Evolutionary conservation across 495 filamentous ascomycete species (phyloP), one percentile per base, ranked within the genome.

Genomic region (Xylaria nigripes): DNA sequence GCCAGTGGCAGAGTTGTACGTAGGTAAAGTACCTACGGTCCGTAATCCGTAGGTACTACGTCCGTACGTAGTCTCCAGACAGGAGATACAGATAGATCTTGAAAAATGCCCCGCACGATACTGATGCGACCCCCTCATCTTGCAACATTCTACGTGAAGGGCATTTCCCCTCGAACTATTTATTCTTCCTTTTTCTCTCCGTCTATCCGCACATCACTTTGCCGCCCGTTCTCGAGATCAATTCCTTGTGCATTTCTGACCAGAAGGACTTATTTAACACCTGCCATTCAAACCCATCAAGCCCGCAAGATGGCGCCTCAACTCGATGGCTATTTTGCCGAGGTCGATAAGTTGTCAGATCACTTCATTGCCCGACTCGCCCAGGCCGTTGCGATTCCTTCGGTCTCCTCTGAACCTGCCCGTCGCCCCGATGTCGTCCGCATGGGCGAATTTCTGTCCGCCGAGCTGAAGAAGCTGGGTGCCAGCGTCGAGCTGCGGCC

Each of bases 311-410:
- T 94, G 89, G 87, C 88, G 22, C 88, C 88, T 30, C 80, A 88
- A 69, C 77, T 95, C 52, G 85, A 92, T 64, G 77, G 80, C 54
- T 95, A 85, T 70, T 94, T 92, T 74, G 81, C 86, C 66, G 81
- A 95, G 84, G 93, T 98, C 47, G 91, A 98, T 71, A 68, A 68
- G 56, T 75, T 94, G 63, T 81, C 87, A 22, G 83, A 83, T 58
- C 71, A 77, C 60, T 98, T 97, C 77, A 95, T 97, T 66, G 85
- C 95, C 57, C 87, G 94, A 76, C 82, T 98, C 48, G 79, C 87
- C 59, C 81, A 88, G 69, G 93, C 93, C 42, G 92, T 99, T 54
- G 90, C 90, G 38, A 99, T 99, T 56, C 93, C 94, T 5, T 97
- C 93, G 42, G 72, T 99, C 60, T 96, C 91, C 18, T 87, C 92